Evolutionary conservation across 768 basidiomycete genomes (phyloP), one percentile per base, ranked within the genome.

Genomic region (Tricholoma saponaceum): DNA sequence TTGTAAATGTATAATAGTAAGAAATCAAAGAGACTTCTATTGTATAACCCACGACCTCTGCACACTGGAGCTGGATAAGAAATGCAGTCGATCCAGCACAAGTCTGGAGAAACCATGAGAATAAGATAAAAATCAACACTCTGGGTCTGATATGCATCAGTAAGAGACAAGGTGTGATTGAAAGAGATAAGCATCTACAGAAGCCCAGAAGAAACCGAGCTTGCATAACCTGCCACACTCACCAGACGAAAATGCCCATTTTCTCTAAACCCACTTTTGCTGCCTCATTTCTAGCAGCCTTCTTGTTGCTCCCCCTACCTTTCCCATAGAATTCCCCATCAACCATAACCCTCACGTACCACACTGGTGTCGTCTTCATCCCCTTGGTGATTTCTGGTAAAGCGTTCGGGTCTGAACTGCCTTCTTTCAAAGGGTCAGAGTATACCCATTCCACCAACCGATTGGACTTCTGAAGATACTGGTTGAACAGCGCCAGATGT

Each of bases 401-500:
- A 2, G 57, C 62, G 26, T 65, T 65, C 9, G 58, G 57, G 37
- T 69, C 70, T 22, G 54, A 59, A 22, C 58, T 62, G 47, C 60
- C 63, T 32, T 54, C 59, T 8, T 58, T 61, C 5, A 22, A 14
- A 25, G 18, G 58, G 58, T 83, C 82, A 25, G 78, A 73, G 65
- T 86, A 90, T 10, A 81, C 70, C 90, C 90, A 92, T 70, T 92
- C 89, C 59, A 92, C 79, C 52, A 70, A 65, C 53, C 75, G 77
- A 64, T 75, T 76, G 25, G 66, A 62, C 70, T 82, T 87, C 70
- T 88, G 85, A 55, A 92, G 68, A 56, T 81, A 75, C 72, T 92
- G 90, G 66, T 92, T 92, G 77, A 92, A 91, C 54, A 92, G 71
- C 35, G 87, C 86, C 10, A 92, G 81, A 66, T 92, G 86, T 4